A percentile compares a stretch with the other conserved stretches of the same genome.
Conservation (phyloP, 2,329 filamentous ascomycete species). For the Didymella keratinophila region DNA sequence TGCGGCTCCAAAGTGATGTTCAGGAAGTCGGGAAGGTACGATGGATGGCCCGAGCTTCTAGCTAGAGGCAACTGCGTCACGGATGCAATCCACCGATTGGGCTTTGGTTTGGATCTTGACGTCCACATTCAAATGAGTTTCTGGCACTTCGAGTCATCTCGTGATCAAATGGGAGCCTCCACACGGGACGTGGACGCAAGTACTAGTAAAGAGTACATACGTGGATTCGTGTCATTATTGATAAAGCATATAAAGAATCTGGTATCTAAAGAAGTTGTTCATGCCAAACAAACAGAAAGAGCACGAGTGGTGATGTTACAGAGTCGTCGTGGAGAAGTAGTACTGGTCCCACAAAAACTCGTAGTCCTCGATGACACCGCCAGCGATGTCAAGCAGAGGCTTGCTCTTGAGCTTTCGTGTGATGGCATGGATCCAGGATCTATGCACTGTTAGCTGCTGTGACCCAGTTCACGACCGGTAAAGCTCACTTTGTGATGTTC, state of each 20-base stretch:
- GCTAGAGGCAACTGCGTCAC: conserved; percentile 36
- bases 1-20: conserved; percentile 45
- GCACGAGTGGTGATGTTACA: conserved; percentile 46
- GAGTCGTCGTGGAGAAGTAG: conserved; percentile 78
- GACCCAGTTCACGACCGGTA: neutral
- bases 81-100: neutral
- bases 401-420: conserved; percentile 75
- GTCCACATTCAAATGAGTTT: too few species aligned
- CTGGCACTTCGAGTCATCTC: too few species aligned
- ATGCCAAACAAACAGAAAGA: conserved; percentile 1
- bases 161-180: too few species aligned
- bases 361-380: conserved; percentile 91
- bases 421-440: conserved; percentile 70
- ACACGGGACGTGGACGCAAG: too few species aligned
- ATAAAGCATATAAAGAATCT: conserved; percentile 20
- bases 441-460: conserved; percentile 41
- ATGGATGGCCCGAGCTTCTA: conserved; percentile 24
- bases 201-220: neutral
- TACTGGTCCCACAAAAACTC: conserved; percentile 98
- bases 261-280: conserved; percentile 32
- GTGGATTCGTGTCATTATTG: conserved; percentile 1
- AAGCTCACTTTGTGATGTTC: conserved; percentile 74
- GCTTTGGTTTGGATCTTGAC: too few species aligned
- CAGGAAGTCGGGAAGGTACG: conserved; percentile 39
- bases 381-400: conserved; percentile 80